A percentile compares a stretch with the other conserved stretches of the same genome.
Evolutionary conservation across 23 red algal genomes (phyloP).

Genomic region (Pyropia yezoensis): DNA sequence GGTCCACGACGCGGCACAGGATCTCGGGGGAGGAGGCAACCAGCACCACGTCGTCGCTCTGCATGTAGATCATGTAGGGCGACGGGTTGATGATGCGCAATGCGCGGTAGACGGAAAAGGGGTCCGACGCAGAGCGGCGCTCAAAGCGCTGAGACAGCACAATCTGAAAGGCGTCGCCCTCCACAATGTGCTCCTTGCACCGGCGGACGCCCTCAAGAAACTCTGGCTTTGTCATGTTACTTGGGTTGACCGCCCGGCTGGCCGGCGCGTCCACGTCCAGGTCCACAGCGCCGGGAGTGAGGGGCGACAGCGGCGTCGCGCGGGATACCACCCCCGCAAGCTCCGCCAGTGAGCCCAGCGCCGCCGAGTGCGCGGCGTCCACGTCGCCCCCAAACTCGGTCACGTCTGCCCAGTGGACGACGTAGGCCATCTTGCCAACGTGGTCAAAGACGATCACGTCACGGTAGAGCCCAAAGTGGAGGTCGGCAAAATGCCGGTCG

Average conservation of each 20-base stretch:
- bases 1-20: conserved; percentile 55
- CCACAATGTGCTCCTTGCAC: conserved; percentile 68
- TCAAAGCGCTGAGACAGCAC: conserved; percentile 97
- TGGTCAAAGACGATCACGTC: conserved; percentile 88
- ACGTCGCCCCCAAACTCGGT: conserved; percentile 7
- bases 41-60: conserved; percentile 37
- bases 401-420: conserved; percentile 80
- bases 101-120: conserved; percentile 84
- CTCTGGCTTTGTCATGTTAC: conserved; percentile 95
- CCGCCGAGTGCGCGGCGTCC: conserved; percentile 11
- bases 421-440: conserved; percentile 65
- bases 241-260: conserved; percentile 2
- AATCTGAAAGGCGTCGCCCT: conserved; percentile 90
- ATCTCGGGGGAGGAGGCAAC: conserved; percentile 98
- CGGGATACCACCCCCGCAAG: conserved; percentile 17
- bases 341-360: conserved; percentile 12
- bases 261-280: conserved; percentile 52
- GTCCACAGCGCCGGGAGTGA: conserved; percentile 39
- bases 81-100: conserved; percentile 97
- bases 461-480: conserved; percentile 73
- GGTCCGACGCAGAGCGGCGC: conserved; percentile 54
- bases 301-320: conserved; percentile 11
- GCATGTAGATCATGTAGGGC: conserved; percentile 99
- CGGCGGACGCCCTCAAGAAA: conserved; percentile 67
- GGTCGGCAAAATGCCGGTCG: conserved; percentile 79